Evolutionary conservation across 1,284 basidiomycete genomes (phyloP), one percentile per base, ranked within the genome.

Genomic region (Trichosporon asahii): DNA sequence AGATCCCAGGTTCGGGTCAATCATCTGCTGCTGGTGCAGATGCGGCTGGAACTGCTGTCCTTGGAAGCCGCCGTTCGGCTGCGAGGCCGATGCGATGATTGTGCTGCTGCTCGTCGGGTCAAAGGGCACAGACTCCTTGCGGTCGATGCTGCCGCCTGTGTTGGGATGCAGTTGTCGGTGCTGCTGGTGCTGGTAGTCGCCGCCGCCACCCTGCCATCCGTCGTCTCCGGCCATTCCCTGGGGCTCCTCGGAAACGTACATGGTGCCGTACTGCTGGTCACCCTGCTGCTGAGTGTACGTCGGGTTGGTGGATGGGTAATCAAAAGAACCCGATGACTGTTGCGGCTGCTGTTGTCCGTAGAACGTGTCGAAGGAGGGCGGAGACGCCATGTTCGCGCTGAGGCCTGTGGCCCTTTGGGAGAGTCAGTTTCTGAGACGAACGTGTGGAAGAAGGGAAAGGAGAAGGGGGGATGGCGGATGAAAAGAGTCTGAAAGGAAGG

Each of bases 101-200:
- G 81, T 82, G 60, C 77, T 79, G 29, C 76, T 76, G 25, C 68
- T 66, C 21, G 72, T 72, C 3, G 78, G 78, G 65, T 79, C 74
- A 67, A 79, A 81, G 4, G 80, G 79, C 14, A 81, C 69, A n/a
- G 77, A 78, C 40, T 82, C 79, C 66, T 81, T 75, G 27, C 80
- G 69, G 29, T 69, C 70, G 29, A 68, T 66, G 31, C 67, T 64
- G 21, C 40, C 66, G 27, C 66, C 66, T n/a, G 46, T 64, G 57
- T 61, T 33, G 15, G 66, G 57, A 23, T 60, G 55, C 33, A 44
- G 35, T n/a, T 31, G 49, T 18, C 29, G 57, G 35, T 66, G 70
- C 67, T n/a, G 66, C 66, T 70, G 46, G n/a, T 55, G 44, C 11
- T 63, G 60, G 55, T 3, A 37, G 37, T 8, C 57, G 29, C 49